Base-by-base conservation (phyloP, 305 asterid species). In the Petunia hybrid region DNA sequence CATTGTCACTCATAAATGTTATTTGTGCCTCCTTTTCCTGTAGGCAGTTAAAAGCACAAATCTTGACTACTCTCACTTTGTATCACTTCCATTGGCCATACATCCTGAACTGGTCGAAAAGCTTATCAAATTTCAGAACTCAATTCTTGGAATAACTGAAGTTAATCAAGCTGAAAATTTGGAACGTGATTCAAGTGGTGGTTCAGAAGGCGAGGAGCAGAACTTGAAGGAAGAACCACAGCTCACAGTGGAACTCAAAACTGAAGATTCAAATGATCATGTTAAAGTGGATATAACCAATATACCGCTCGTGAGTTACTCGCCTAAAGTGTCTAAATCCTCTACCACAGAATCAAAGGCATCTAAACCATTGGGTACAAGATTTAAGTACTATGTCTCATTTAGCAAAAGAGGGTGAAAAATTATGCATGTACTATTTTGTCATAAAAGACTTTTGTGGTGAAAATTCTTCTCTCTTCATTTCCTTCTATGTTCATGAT, bases 81-180 rank as follows among this genome's bases (percentile, higher is more conserved):
- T 95, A 76, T 95, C 99, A 45, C 98, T 95, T 87, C 99, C 99
- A 65, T 85, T 95, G 92, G 97, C 99, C 78, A 81, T 88, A 82
- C 90, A 95, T 83, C 91, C 95, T 73, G 92, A 86, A 83, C 89
- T 95, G 85, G 94, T 94, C 56, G 88, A 90, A 83, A 94, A 92
- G 85, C 98, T 95, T 67, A 57, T 88, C 84, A 78, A 82, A 82
- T 95, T 95, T 86, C 99, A 91, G 85, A 91, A 89, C 59, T 83
- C 86, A 81, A 83, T 95, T 84, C 93, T 94, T 80, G 95, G 91
- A 84, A 73, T 59, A 22, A 79, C 81, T 5, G 90, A 86, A 80
- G 82, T 75, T 78, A 86, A 86, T 78, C 80, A 84, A 80, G 87
- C 67, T 65, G 84, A 82, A 80, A 80, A 83, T 82, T 81, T 43